Evolutionary conservation across 164 flowering plant genomes (phyloP).

Genomic region (Vitis cinerea): DNA sequence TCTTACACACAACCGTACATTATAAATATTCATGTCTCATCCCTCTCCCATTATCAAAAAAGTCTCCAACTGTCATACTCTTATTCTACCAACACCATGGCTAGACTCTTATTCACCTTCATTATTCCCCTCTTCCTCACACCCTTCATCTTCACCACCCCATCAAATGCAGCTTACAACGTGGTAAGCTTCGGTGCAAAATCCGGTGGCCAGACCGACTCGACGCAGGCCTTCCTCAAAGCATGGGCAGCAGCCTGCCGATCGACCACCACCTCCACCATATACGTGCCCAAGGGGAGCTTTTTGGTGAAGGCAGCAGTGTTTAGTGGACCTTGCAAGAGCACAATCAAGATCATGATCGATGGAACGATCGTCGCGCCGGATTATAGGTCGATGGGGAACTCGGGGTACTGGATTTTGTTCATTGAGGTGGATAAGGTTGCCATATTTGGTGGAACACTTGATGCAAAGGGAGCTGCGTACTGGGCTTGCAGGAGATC

Average conservation of each 20-base stretch:
- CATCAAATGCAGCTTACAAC: slow-evolving; percentile 22
- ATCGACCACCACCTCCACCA: slow-evolving; percentile 20
- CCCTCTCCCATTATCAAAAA: too few species aligned
- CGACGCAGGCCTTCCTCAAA: slow-evolving; percentile 33
- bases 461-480: slow-evolving; percentile 47
- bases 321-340: slow-evolving; percentile 50
- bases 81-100: too few species aligned
- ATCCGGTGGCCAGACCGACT: slow-evolving; percentile 45
- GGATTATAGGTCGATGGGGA: slow-evolving; percentile 22
- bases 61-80: background rate
- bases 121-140: background rate
- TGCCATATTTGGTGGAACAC: slow-evolving; percentile 43
- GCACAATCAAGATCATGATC: slow-evolving; percentile 25
- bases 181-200: slow-evolving; percentile 49
- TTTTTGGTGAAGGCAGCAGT: slow-evolving; percentile 23
- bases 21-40: too few species aligned
- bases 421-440: slow-evolving; percentile 40
- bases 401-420: slow-evolving; percentile 43
- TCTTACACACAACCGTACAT: too few species aligned
- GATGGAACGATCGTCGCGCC: slow-evolving; percentile 54
- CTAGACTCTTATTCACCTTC: background rate
- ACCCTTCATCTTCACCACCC: slow-evolving; percentile 1
- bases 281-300: slow-evolving; percentile 43
- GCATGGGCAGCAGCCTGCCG: slow-evolving; percentile 55
- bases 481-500: slow-evolving; percentile 50